Conservation (phyloP, 305 asterid species). For the Solanum hybrid region DNA sequence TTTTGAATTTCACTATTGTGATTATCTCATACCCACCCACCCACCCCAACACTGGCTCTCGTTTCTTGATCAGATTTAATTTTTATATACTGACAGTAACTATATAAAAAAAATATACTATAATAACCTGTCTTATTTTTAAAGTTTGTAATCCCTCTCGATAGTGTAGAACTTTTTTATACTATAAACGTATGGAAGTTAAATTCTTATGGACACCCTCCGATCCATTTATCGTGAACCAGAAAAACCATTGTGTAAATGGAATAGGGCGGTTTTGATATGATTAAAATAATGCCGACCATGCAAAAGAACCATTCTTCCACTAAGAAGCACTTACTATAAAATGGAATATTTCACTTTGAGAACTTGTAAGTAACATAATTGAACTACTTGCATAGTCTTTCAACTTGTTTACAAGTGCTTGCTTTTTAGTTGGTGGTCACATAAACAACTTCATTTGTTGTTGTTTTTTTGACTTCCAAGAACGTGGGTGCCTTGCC, state of each 20-base stretch:
- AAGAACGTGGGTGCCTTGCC: conserved; percentile 36
- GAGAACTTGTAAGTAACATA: neutral
- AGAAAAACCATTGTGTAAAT: conserved; percentile 31
- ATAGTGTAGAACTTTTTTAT: neutral
- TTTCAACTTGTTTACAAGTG: conserved; percentile 21
- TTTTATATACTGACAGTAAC: neutral
- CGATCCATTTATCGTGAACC: conserved; percentile 14
- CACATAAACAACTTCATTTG: conserved; percentile 18
- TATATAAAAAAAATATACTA: neutral
- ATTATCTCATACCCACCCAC: conserved; percentile 5
- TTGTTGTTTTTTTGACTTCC: conserved; percentile 23
- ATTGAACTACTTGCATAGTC: conserved; percentile 3
- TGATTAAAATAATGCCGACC: conserved; percentile 31
- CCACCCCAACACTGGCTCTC: neutral
- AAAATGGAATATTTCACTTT: conserved; percentile 12
- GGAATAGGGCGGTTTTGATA: conserved; percentile 39
- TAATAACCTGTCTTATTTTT: neutral
- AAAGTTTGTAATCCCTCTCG: neutral
- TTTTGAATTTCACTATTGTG: conserved; percentile 7
- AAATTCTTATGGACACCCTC: neutral
- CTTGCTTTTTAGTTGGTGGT: conserved; percentile 32
- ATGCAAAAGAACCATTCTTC: conserved; percentile 19
- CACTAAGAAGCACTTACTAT: conserved; percentile 27
- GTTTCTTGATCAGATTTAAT: neutral
- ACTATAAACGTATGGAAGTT: neutral